Percentiles rank a stretch among this genome's conserved stretches.
Conservation (phyloP, 2,329 filamentous ascomycete species). For the Ceratocystis cubensis region DNA sequence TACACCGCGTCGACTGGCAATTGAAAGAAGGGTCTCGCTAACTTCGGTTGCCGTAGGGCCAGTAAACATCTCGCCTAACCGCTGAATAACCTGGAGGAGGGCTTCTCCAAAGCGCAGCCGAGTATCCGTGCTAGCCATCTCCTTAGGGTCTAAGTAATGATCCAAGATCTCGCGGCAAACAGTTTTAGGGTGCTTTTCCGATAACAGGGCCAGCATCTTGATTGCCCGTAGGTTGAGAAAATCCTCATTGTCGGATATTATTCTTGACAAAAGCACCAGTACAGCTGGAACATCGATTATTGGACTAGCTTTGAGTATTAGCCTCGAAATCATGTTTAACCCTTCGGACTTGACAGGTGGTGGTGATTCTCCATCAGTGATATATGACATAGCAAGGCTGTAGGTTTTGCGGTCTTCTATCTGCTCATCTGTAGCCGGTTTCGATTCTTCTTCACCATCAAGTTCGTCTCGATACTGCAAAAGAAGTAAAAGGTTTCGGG, state of each 20-base stretch:
- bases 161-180: constrained; percentile 52
- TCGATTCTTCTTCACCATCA: constrained; percentile 33
- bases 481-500: constrained; percentile 43
- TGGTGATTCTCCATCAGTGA: constrained; percentile 48
- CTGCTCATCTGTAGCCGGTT: constrained; percentile 35
- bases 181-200: constrained; percentile 48
- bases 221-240: constrained; percentile 60
- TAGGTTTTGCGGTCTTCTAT: constrained; percentile 51
- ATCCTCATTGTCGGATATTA: constrained; percentile 55
- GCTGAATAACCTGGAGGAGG: constrained; percentile 50
- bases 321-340: constrained; percentile 44
- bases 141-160: constrained; percentile 51
- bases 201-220: constrained; percentile 50
- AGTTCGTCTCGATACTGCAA: constrained; percentile 44
- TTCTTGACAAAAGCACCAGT: constrained; percentile 49
- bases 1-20: constrained; percentile 51
- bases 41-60: constrained; percentile 41
- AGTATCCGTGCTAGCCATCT: constrained; percentile 47
- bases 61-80: constrained; percentile 42
- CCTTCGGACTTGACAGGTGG: constrained; percentile 56
- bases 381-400: constrained; percentile 50
- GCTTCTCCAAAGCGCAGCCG: constrained; percentile 59
- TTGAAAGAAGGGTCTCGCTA: constrained; percentile 46
- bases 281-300: constrained; percentile 55
- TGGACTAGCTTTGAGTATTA: constrained; percentile 44